phyloP scores from a whole-genome alignment of 2,329 filamentous ascomycete genomes.

The Camptophora hylomeconis region DNA sequence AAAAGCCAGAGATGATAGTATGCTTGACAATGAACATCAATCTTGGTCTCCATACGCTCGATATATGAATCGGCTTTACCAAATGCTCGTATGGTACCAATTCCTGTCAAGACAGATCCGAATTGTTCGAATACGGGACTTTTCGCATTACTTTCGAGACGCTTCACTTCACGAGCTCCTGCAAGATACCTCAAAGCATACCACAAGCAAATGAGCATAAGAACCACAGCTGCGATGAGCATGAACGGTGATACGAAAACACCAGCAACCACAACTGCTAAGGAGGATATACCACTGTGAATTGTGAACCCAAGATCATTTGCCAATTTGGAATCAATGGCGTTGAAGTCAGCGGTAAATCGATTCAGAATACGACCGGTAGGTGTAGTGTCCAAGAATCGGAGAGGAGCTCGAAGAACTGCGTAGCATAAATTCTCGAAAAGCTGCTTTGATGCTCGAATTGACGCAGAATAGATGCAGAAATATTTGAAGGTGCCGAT shows the following conservation, averaged over 20 bases:
- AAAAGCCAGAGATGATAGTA: slow-evolving; percentile 59
- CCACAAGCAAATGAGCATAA: slow-evolving; percentile 46
- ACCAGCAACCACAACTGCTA: slow-evolving; percentile 54
- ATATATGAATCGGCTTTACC: slow-evolving; percentile 55
- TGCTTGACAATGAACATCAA: slow-evolving; percentile 55
- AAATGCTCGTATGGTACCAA: slow-evolving; percentile 64
- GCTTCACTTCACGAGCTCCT: slow-evolving; percentile 62
- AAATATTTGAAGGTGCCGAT: slow-evolving; percentile 51
- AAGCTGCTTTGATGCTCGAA: slow-evolving; percentile 54
- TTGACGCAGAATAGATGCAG: slow-evolving; percentile 50
- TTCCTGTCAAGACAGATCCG: slow-evolving; percentile 56
- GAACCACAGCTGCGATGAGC: slow-evolving; percentile 45
- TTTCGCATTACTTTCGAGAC: slow-evolving; percentile 64
- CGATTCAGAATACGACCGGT: slow-evolving; percentile 65
- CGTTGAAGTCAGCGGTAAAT: slow-evolving; percentile 64
- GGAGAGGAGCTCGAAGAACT: slow-evolving; percentile 58
- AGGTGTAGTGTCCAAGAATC: slow-evolving; percentile 70
- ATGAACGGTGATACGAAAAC: slow-evolving; percentile 56
- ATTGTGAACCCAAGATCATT: slow-evolving; percentile 49
- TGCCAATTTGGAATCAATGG: slow-evolving; percentile 55
- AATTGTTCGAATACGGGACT: slow-evolving; percentile 74
- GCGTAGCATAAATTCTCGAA: slow-evolving; percentile 55
- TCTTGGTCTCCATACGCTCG: slow-evolving; percentile 53
- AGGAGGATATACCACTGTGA: slow-evolving; percentile 46
- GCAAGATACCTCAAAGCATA: slow-evolving; percentile 51